phyloP scores from a whole-genome alignment of 1,139 yeast species.

The Kodamaea ohmeri region DNA sequence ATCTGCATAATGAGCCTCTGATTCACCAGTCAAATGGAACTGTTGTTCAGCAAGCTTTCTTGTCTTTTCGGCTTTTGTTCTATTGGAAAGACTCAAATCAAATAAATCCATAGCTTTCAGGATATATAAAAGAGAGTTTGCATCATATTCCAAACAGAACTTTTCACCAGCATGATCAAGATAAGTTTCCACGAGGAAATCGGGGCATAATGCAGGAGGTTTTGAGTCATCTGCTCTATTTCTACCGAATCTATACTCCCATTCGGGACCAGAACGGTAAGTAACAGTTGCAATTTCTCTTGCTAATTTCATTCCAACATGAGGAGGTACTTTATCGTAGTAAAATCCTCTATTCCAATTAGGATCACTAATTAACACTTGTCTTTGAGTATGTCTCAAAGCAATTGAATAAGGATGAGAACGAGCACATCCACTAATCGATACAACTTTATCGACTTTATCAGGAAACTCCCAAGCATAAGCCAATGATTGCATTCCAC shows the following conservation, averaged over 20 bases:
- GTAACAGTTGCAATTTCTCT: slow-evolving; percentile 93
- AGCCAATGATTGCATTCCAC: slow-evolving; percentile 94
- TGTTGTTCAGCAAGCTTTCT: slow-evolving; percentile 35
- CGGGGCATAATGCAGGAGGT: slow-evolving; percentile 89
- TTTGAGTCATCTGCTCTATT: slow-evolving; percentile 78
- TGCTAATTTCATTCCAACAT: slow-evolving; percentile 91
- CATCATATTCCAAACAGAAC: slow-evolving; percentile 87
- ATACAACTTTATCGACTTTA: slow-evolving; percentile 65
- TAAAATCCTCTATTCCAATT: slow-evolving; percentile 93
- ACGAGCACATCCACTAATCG: slow-evolving; percentile 88
- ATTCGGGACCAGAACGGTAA: slow-evolving; percentile 93
- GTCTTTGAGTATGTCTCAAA: slow-evolving; percentile 88
- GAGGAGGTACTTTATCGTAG: slow-evolving; percentile 77
- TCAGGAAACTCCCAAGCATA: slow-evolving; percentile 83
- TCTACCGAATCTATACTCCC: slow-evolving; percentile 91
- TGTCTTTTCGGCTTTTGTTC: slow-evolving; percentile 41
- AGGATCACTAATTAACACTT: slow-evolving; percentile 90
- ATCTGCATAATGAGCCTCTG: neutral
- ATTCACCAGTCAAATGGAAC: slow-evolving; percentile 1
- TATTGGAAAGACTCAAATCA: slow-evolving; percentile 61
- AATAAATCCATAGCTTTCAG: slow-evolving; percentile 95
- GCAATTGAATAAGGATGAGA: slow-evolving; percentile 95
- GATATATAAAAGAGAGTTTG: slow-evolving; percentile 81
- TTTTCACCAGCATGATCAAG: slow-evolving; percentile 94
- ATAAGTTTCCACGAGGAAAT: slow-evolving; percentile 86